These are phyloP conservation scores for Zygosaccharomyces bailii DNA, from an alignment of 805 yeast species.

Conservation along the genomic window DNA sequence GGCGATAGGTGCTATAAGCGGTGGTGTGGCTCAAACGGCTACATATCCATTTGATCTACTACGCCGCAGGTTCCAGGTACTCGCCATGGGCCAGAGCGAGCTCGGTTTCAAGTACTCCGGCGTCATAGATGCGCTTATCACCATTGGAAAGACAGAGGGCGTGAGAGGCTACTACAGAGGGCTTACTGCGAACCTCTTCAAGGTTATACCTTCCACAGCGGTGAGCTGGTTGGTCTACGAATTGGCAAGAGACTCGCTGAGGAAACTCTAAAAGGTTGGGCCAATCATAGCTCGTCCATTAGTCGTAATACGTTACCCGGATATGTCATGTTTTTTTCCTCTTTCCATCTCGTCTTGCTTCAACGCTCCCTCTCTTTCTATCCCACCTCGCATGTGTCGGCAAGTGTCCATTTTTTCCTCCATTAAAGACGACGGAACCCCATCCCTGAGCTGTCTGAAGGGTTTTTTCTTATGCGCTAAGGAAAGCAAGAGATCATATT, in stretches of 20 bases:
- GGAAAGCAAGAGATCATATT: background rate
- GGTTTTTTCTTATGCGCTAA: background rate
- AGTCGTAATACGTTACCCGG: constrained; percentile 1
- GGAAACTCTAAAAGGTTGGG: background rate
- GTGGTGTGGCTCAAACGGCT: constrained; percentile 84
- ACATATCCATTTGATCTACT: constrained; percentile 90
- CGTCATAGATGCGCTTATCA: constrained; percentile 65
- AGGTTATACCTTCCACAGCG: constrained; percentile 94
- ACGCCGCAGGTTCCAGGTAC: constrained; percentile 87
- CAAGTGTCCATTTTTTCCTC: background rate
- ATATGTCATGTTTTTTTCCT: background rate
- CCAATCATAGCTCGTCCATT: constrained; percentile 3
- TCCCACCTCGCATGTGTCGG: background rate
- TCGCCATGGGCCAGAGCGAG: constrained; percentile 66
- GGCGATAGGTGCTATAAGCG: constrained; percentile 77
- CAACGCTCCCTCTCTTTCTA: no score
- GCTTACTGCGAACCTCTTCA: constrained; percentile 74
- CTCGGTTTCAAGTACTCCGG: constrained; percentile 81
- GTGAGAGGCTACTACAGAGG: constrained; percentile 68
- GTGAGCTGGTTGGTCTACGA: constrained; percentile 90
- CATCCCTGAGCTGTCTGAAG: background rate
- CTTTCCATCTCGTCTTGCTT: background rate
- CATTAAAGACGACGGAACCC: background rate
- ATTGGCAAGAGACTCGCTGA: constrained; percentile 49
- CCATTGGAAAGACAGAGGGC: constrained; percentile 74